Evolutionary conservation across 129 eudicot genomes (phyloP).

Genomic region (Tagetes erecta): DNA sequence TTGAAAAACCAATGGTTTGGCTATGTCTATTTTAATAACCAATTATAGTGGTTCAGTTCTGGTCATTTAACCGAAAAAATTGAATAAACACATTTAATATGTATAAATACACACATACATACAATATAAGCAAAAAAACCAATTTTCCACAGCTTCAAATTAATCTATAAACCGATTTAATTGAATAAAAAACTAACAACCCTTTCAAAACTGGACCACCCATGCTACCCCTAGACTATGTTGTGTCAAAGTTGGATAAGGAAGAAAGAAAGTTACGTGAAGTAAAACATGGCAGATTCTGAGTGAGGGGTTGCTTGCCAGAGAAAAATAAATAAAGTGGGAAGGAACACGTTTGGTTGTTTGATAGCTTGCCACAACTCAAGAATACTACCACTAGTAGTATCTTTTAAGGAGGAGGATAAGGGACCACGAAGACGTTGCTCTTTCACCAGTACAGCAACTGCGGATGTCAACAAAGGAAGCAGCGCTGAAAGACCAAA

Average conservation of each 20-base stretch:
- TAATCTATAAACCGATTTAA: background rate
- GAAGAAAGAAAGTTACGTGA: conserved; percentile 59
- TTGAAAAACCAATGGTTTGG: background rate
- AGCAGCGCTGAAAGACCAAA: conserved; percentile 91
- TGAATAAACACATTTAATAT: background rate
- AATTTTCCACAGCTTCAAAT: background rate
- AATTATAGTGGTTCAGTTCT: background rate
- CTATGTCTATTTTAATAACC: background rate
- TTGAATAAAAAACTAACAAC: background rate
- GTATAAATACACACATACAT: background rate
- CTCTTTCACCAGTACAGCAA: conserved; percentile 89
- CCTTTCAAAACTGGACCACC: background rate
- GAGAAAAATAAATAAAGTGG: conserved; percentile 85
- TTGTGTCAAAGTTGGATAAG: background rate
- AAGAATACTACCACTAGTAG: conserved; percentile 31
- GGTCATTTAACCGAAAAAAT: background rate
- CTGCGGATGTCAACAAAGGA: conserved; percentile 92
- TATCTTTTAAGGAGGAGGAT: conserved; percentile 43
- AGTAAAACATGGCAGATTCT: conserved; percentile 96
- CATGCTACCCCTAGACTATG: background rate
- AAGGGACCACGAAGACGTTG: conserved; percentile 59
- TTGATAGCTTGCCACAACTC: conserved; percentile 78
- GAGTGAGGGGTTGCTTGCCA: conserved; percentile 99
- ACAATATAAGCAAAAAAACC: background rate
- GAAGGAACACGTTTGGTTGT: conserved; percentile 84